Evolutionary conservation across 1,284 basidiomycete species (phyloP).

Genomic region (Marasmius fiardii): DNA sequence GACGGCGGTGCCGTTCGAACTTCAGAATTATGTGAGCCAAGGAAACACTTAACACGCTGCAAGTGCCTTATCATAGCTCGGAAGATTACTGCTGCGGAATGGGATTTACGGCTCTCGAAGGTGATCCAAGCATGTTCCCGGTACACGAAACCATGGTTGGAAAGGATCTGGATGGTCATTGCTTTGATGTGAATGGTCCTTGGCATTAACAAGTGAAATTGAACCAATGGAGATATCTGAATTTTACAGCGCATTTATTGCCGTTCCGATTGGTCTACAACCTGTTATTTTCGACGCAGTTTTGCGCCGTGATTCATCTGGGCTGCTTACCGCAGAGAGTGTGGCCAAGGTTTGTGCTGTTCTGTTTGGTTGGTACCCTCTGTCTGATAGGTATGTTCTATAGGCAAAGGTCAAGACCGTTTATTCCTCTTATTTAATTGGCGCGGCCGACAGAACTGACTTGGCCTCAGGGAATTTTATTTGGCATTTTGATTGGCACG

Average conservation of each 20-base stretch:
- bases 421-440: neutral
- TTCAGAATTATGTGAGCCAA: slow-evolving; percentile 26
- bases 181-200: slow-evolving; percentile 35
- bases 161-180: slow-evolving; percentile 39
- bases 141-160: slow-evolving; percentile 44
- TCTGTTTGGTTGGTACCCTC: neutral
- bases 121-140: slow-evolving; percentile 36
- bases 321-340: neutral
- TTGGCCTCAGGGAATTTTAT: slow-evolving; percentile 34
- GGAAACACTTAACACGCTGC: neutral
- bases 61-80: neutral
- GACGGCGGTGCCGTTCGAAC: slow-evolving; percentile 31
- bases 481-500: slow-evolving; percentile 36
- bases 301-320: slow-evolving; percentile 17
- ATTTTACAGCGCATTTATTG: slow-evolving; percentile 3
- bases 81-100: slow-evolving; percentile 43
- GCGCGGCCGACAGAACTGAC: slow-evolving; percentile 19
- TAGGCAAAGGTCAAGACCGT: slow-evolving; percentile 11
- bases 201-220: neutral
- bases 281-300: slow-evolving; percentile 26
- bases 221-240: neutral
- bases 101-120: slow-evolving; percentile 39
- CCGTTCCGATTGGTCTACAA: slow-evolving; percentile 39
- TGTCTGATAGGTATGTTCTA: neutral
- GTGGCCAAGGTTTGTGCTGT: neutral